Evolutionary conservation across 2,329 filamentous ascomycete genomes (phyloP).

Genomic region (Thermochaetoides dissita): DNA sequence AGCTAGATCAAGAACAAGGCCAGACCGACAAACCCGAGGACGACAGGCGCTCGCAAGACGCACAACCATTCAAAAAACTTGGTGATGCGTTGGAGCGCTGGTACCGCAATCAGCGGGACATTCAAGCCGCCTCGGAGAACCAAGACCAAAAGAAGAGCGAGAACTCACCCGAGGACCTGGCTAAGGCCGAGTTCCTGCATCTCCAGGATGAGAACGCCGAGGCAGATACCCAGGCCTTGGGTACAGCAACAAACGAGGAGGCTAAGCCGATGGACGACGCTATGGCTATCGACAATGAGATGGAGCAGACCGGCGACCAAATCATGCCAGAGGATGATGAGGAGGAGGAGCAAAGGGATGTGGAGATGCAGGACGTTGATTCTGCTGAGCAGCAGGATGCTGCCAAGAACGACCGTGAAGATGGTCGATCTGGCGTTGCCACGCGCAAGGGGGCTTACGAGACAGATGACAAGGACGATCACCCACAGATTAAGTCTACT

Average conservation of each 20-base stretch:
- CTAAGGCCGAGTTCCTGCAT: slow-evolving; percentile 81
- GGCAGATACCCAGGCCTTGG: slow-evolving; percentile 82
- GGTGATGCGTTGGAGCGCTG: slow-evolving; percentile 86
- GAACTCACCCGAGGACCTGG: slow-evolving; percentile 49
- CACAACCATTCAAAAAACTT: slow-evolving; percentile 81
- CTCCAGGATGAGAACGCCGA: slow-evolving; percentile 68
- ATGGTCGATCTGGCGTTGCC: slow-evolving; percentile 45
- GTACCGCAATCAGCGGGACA: slow-evolving; percentile 79
- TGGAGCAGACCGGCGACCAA: slow-evolving; percentile 30
- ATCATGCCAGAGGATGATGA: slow-evolving; percentile 37
- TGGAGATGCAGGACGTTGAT: slow-evolving; percentile 32
- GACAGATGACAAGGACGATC: slow-evolving; percentile 25
- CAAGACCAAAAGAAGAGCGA: slow-evolving; percentile 32
- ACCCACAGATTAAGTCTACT: slow-evolving; percentile 16
- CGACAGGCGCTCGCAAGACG: slow-evolving; percentile 25
- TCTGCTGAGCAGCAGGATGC: slow-evolving; percentile 25
- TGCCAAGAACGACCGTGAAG: slow-evolving; percentile 34
- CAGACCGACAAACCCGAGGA: slow-evolving; percentile 30
- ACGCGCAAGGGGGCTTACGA: slow-evolving; percentile 46
- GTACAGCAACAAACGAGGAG: slow-evolving; percentile 76
- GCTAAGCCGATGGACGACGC: slow-evolving; percentile 73
- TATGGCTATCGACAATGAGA: slow-evolving; percentile 68
- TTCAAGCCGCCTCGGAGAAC: slow-evolving; percentile 43
- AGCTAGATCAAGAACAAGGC: slow-evolving; percentile 30
- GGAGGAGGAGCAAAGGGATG: slow-evolving; percentile 25